Conservation (phyloP, 148 eudicot genomes). For the Spergularia marina region DNA sequence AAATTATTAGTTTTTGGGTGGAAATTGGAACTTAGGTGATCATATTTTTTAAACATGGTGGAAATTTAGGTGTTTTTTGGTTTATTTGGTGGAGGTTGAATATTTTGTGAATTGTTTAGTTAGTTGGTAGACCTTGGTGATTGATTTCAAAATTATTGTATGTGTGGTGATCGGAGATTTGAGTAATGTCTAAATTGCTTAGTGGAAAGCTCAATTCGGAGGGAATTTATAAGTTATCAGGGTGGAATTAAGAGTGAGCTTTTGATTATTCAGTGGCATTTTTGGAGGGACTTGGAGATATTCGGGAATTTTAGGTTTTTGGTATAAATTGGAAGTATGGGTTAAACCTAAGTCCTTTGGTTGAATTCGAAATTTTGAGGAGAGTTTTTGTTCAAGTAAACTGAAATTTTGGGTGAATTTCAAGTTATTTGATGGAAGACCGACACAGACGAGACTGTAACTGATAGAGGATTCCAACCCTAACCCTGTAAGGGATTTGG, state of each 20-base stretch:
- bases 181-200: background rate
- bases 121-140: background rate
- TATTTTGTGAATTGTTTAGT: too few species aligned
- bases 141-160: background rate
- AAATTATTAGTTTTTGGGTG: too few species aligned
- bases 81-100: too few species aligned
- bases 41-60: too few species aligned
- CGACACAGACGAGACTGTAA: background rate
- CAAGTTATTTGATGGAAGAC: background rate
- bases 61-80: too few species aligned
- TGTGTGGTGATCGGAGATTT: background rate
- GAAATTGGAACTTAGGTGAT: too few species aligned
- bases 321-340: too few species aligned
- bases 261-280: background rate
- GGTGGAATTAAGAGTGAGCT: background rate
- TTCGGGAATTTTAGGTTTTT: background rate
- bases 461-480: too few species aligned
- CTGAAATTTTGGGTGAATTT: background rate
- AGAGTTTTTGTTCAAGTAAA: background rate
- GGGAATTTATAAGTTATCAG: background rate
- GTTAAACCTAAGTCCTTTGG: background rate
- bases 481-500: background rate
- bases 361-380: background rate
- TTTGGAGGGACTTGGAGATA: background rate
- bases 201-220: background rate